phyloP scores from a whole-genome alignment of 768 basidiomycete species.

The Boletus edulis region DNA sequence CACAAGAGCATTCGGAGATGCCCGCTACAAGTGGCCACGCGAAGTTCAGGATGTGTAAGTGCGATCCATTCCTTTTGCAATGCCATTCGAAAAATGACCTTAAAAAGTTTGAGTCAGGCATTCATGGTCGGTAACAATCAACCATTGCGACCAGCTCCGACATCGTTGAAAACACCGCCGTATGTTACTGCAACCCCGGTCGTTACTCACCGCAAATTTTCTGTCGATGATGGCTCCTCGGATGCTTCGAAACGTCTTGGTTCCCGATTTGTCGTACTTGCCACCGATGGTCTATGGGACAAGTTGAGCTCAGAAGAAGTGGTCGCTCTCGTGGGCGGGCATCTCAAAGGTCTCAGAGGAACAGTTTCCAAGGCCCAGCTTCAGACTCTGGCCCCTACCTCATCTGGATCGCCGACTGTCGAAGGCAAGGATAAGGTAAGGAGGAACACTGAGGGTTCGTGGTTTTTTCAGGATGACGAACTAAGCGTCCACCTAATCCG shows the following conservation, averaged over 20 bases:
- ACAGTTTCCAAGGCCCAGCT: constrained; percentile 58
- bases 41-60: constrained; percentile 69
- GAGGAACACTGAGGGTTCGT: constrained; percentile 45
- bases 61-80: background rate
- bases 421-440: constrained; percentile 57
- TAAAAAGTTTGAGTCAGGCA: constrained; percentile 53
- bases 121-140: constrained; percentile 64
- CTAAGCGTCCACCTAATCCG: constrained; percentile 80
- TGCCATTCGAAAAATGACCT: background rate
- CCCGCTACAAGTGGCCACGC: constrained; percentile 84
- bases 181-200: constrained; percentile 87
- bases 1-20: constrained; percentile 83
- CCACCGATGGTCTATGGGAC: constrained; percentile 85
- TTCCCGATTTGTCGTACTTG: constrained; percentile 79
- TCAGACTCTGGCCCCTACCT: constrained; percentile 52
- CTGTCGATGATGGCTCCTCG: constrained; percentile 38
- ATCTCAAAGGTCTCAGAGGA: constrained; percentile 71
- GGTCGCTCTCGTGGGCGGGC: constrained; percentile 81
- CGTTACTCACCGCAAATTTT: constrained; percentile 71
- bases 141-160: constrained; percentile 56
- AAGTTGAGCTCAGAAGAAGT: constrained; percentile 78
- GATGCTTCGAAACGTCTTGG: constrained; percentile 21
- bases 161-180: constrained; percentile 81
- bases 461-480: constrained; percentile 81
- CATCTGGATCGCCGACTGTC: constrained; percentile 49